Evolutionary conservation across 139 green algal species (phyloP).

Genomic region (Dunaliella sp.): DNA sequence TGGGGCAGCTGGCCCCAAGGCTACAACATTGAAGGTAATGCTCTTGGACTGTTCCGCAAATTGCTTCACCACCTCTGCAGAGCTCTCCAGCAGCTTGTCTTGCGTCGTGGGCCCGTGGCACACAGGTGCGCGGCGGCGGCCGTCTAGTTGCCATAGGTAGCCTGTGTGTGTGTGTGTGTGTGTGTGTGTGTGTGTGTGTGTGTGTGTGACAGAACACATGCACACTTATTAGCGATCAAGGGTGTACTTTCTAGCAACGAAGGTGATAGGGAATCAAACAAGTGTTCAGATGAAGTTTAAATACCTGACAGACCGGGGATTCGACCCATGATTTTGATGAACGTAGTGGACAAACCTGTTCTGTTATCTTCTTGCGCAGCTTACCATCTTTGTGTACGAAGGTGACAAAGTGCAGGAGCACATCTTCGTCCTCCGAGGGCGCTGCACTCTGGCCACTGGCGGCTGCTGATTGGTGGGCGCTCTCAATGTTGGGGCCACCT

Average conservation of each 20-base stretch:
- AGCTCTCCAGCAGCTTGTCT: slow-evolving; percentile 64
- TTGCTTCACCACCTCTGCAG: slow-evolving; percentile 49
- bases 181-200: too few species aligned
- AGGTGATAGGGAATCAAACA: too few species aligned
- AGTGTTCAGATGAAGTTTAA: too few species aligned
- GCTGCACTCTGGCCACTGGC: slow-evolving; percentile 64
- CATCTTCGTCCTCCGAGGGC: slow-evolving; percentile 63
- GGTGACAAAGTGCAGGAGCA: slow-evolving; percentile 89
- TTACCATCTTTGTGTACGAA: slow-evolving; percentile 71
- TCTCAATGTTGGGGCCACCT: slow-evolving; percentile 75
- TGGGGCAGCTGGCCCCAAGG: not conserved
- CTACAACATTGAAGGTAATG: slow-evolving; percentile 3
- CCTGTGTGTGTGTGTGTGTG: too few species aligned
- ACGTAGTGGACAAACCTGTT: too few species aligned
- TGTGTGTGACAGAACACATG: too few species aligned
- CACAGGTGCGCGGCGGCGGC: slow-evolving; percentile 61
- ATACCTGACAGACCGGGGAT: too few species aligned
- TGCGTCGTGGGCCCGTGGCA: slow-evolving; percentile 61
- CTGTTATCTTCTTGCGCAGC: too few species aligned
- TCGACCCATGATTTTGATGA: too few species aligned
- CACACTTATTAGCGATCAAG: too few species aligned
- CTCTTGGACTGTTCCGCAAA: slow-evolving; percentile 17
- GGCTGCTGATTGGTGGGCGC: slow-evolving; percentile 76
- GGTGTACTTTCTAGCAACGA: too few species aligned
- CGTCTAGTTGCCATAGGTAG: slow-evolving; percentile 16